These are phyloP conservation scores for Amoeboaphelidium protococcarum DNA, from an alignment of 371 early-diverging fungal species.

Conservation along the genomic window DNA sequence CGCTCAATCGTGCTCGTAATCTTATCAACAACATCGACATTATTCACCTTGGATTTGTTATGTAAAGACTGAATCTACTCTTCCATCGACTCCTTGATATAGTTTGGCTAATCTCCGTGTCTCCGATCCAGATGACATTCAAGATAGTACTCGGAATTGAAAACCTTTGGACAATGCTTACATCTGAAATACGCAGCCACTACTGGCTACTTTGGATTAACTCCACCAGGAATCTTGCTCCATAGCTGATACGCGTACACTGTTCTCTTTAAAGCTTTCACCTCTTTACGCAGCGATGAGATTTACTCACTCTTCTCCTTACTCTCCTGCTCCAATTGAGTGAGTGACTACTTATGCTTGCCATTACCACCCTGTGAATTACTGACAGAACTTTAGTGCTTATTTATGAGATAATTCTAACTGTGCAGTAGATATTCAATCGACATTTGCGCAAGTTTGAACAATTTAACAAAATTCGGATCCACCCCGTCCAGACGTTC, in stretches of 20 bases:
- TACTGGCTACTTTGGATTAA: not conserved
- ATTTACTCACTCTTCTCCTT: slow-evolving; percentile 4
- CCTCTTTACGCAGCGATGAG: slow-evolving; percentile 12
- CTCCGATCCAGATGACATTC: slow-evolving; percentile 16
- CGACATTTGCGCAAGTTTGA: slow-evolving; percentile 20
- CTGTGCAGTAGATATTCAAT: slow-evolving; percentile 22
- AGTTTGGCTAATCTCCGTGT: slow-evolving; percentile 10
- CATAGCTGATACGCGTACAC: slow-evolving; percentile 21
- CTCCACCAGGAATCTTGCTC: slow-evolving; percentile 13
- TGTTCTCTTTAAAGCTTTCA: slow-evolving; percentile 13
- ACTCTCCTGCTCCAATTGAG: slow-evolving; percentile 1
- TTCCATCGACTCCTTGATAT: not conserved
- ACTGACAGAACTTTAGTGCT: slow-evolving; percentile 1
- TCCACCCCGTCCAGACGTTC: slow-evolving; percentile 19
- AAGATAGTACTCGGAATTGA: slow-evolving; percentile 10
- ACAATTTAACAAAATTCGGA: slow-evolving; percentile 20
- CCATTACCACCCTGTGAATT: not conserved
- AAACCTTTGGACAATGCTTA: slow-evolving; percentile 15
- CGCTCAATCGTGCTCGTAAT: slow-evolving; percentile 9
- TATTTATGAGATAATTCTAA: slow-evolving; percentile 6
- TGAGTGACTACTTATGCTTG: not conserved
- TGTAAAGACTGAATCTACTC: not conserved
- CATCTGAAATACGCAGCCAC: slow-evolving; percentile 11
- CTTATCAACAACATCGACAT: slow-evolving; percentile 5
- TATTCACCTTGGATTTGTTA: not conserved